phyloP scores from a whole-genome alignment of 352 stramenopile species.

The Pythium apleroticum region DNA sequence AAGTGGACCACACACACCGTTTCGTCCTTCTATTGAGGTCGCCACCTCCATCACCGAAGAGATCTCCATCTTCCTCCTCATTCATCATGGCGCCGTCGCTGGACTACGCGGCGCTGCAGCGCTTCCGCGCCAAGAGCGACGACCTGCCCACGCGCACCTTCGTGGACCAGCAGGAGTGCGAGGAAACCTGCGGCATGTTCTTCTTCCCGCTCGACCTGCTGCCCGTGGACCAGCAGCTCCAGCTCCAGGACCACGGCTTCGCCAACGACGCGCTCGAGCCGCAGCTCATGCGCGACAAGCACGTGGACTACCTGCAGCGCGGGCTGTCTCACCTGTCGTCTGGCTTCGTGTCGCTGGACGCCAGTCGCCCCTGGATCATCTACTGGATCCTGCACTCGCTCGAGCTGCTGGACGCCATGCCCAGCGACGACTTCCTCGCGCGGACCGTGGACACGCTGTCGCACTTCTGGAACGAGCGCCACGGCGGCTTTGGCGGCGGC shows the following conservation, averaged over 20 bases:
- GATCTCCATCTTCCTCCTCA: not conserved
- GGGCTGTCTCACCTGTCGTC: conserved; percentile 66
- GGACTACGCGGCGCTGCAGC: conserved; percentile 33
- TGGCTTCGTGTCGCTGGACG: conserved; percentile 92
- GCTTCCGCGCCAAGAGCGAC: conserved; percentile 56
- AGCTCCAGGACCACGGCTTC: conserved; percentile 86
- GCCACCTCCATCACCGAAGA: not conserved
- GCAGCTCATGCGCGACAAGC: conserved; percentile 82
- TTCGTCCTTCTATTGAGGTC: conserved; percentile 1
- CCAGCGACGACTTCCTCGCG: conserved; percentile 29
- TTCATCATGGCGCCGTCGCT: conserved; percentile 12
- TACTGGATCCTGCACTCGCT: conserved; percentile 98
- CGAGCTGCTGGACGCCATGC: conserved; percentile 91
- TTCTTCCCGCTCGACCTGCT: conserved; percentile 89
- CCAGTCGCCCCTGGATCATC: conserved; percentile 96
- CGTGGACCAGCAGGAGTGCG: conserved; percentile 82
- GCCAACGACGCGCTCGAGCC: conserved; percentile 67
- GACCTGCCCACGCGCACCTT: conserved; percentile 54
- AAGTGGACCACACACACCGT: conserved; percentile 1
- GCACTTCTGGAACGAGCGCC: conserved; percentile 55
- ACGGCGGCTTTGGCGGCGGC: conserved; percentile 95
- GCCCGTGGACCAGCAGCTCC: conserved; percentile 65
- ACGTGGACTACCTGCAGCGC: conserved; percentile 73
- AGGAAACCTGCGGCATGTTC: conserved; percentile 90
- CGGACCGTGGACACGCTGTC: conserved; percentile 67